Percentiles rank a stretch among this genome's conserved stretches.
Conservation (phyloP, 495 filamentous ascomycete species). For the Podospora comata region DNA sequence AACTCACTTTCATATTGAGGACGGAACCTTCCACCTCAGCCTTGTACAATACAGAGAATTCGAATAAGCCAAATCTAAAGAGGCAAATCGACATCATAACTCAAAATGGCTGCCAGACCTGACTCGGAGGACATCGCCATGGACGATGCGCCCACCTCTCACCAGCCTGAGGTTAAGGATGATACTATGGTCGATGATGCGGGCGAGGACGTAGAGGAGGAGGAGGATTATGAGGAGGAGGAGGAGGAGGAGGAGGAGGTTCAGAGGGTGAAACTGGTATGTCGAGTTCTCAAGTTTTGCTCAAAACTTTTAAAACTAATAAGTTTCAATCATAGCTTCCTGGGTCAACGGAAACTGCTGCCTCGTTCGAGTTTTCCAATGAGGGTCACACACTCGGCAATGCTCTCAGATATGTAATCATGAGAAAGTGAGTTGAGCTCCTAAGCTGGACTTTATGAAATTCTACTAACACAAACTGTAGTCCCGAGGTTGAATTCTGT, state of each 20-base stretch:
- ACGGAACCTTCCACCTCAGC: slow-evolving; percentile 13
- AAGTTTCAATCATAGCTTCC: slow-evolving; percentile 51
- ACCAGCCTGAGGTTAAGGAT: slow-evolving; percentile 41
- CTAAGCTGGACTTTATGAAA: too few species aligned
- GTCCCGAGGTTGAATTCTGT: slow-evolving; percentile 94
- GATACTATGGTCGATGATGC: slow-evolving; percentile 37
- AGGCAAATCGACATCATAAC: slow-evolving; percentile 34
- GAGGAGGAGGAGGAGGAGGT: slow-evolving; percentile 26
- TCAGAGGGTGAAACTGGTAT: slow-evolving; percentile 38
- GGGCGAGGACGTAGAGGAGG: slow-evolving; percentile 16
- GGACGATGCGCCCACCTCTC: slow-evolving; percentile 48
- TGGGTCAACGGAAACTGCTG: slow-evolving; percentile 65
- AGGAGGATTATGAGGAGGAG: slow-evolving; percentile 35
- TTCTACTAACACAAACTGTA: slow-evolving; percentile 33
- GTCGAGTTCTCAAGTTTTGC: slow-evolving; percentile 13
- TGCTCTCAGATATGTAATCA: slow-evolving; percentile 88
- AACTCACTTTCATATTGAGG: slow-evolving; percentile 3
- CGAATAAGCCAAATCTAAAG: not conserved
- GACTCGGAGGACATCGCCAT: slow-evolving; percentile 47
- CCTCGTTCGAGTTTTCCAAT: slow-evolving; percentile 78
- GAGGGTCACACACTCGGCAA: slow-evolving; percentile 97
- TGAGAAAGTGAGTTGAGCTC: slow-evolving; percentile 75
- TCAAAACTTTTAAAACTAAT: slow-evolving; percentile 6
- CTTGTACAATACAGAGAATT: not conserved
- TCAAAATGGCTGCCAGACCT: slow-evolving; percentile 17